phyloP scores from a whole-genome alignment of 345 rosid genomes.

The Ailanthus altissimus region DNA sequence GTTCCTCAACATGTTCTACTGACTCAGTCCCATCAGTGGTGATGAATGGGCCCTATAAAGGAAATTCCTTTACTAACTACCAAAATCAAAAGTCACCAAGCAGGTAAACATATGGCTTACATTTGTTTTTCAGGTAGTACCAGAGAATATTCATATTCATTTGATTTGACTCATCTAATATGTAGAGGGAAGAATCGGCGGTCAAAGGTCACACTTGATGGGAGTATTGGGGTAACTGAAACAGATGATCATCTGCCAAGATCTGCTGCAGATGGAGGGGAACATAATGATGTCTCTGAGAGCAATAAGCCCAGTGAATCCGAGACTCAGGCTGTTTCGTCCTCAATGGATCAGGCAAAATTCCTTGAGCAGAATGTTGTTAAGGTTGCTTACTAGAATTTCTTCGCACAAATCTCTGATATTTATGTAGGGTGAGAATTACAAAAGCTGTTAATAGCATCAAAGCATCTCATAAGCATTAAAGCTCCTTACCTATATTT shows the following conservation, averaged over 20 bases:
- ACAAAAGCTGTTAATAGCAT: neutral
- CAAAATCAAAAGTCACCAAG: slow-evolving; percentile 50
- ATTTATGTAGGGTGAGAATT: neutral
- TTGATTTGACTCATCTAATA: slow-evolving; percentile 19
- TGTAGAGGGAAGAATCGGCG: slow-evolving; percentile 55
- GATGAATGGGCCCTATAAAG: slow-evolving; percentile 59
- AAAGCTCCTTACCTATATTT: neutral
- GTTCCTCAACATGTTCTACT: slow-evolving; percentile 88
- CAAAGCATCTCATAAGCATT: neutral
- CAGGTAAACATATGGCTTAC: slow-evolving; percentile 44
- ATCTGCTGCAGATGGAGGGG: slow-evolving; percentile 42
- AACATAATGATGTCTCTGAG: slow-evolving; percentile 44
- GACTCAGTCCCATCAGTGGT: slow-evolving; percentile 72
- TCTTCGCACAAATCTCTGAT: neutral
- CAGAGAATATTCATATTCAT: slow-evolving; percentile 14
- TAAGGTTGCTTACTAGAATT: slow-evolving; percentile 44
- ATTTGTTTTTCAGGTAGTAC: neutral
- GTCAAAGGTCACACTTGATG: slow-evolving; percentile 45
- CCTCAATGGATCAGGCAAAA: slow-evolving; percentile 36
- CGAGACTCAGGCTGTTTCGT: slow-evolving; percentile 43
- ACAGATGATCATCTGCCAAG: slow-evolving; percentile 45
- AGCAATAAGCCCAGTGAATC: slow-evolving; percentile 47
- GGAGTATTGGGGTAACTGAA: slow-evolving; percentile 45
- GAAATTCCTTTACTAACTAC: slow-evolving; percentile 42
- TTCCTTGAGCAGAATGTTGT: slow-evolving; percentile 38